Evolutionary conservation across 129 eudicot species (phyloP), one percentile per base, ranked within the genome.

Genomic region (Centella asiatica): DNA sequence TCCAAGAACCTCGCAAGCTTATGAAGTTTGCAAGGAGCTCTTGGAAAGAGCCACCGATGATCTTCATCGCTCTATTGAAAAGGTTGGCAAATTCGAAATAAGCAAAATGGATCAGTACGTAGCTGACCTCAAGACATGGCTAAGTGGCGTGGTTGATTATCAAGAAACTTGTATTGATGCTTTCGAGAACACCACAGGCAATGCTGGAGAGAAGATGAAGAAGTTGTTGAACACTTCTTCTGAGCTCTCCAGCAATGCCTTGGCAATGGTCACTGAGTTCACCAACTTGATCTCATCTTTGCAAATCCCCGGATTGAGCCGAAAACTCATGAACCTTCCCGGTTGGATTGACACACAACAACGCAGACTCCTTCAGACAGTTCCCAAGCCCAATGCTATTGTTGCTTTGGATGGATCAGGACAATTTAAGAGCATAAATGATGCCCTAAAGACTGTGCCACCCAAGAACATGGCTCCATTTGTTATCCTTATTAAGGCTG

Each of bases 81-180:
- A 73, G 54, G 69, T 86, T 1, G 76, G 67, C 2, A 17, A 12
- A 2, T 70, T 78, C 11, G 83, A 84, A 14, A 4, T 22, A 6
- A 22, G 22, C 15, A 68, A 69, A 52, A 7, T 70, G n/a, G 74
- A 76, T 25, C 77, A 80, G 4, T 64, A 62, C 7, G 55, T 74
- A 3, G 75, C 44, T 1, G 83, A 84, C 59, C 68, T 87, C 28
- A 76, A 76, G 63, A 65, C 76, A n/a, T 90, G 97, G 98, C 78
- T 90, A 17, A 83, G 94, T 15, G 97, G 79, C 19, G 64, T 85
- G 4, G 29, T 81, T 18, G 79, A 89, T 4, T 77, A 77, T 68
- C 87, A 90, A 62, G 87, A 74, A 22, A 89, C 93, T 26, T 86
- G 97, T 47, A 24, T 77, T 1, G 97, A 89, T 32, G 95, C 84